Conservation (phyloP, 331 rosid genomes). For the Malus hybrid region DNA sequence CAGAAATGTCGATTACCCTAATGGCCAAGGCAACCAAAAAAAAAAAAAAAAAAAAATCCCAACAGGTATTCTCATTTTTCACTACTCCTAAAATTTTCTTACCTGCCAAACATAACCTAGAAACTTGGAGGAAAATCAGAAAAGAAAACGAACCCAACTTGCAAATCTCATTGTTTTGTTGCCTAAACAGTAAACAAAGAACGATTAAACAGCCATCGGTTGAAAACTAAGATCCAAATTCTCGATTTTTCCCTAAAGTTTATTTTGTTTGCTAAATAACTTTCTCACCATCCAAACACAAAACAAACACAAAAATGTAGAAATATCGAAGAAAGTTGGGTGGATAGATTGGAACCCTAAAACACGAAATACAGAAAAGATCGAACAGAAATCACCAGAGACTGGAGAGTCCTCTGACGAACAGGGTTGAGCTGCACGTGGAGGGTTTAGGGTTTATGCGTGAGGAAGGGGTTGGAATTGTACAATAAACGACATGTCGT, state of each 20-base stretch:
- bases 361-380: background rate
- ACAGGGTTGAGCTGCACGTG: background rate
- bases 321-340: background rate
- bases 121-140: background rate
- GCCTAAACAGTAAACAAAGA: background rate
- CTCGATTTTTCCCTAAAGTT: background rate
- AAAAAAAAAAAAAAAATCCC: no score
- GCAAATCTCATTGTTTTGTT: background rate
- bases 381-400: background rate
- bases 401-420: background rate
- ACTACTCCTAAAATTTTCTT: background rate
- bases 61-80: background rate
- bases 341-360: background rate
- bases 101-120: background rate
- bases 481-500: background rate
- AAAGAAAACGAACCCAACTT: background rate
- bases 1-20: no score
- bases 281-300: background rate
- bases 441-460: slow-evolving; percentile 10
- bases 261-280: background rate
- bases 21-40: no score
- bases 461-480: background rate
- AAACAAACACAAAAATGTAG: background rate
- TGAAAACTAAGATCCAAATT: background rate
- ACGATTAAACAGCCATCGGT: background rate